Conservation (phyloP, 1,284 basidiomycete genomes). For the Tremellales sp. region DNA sequence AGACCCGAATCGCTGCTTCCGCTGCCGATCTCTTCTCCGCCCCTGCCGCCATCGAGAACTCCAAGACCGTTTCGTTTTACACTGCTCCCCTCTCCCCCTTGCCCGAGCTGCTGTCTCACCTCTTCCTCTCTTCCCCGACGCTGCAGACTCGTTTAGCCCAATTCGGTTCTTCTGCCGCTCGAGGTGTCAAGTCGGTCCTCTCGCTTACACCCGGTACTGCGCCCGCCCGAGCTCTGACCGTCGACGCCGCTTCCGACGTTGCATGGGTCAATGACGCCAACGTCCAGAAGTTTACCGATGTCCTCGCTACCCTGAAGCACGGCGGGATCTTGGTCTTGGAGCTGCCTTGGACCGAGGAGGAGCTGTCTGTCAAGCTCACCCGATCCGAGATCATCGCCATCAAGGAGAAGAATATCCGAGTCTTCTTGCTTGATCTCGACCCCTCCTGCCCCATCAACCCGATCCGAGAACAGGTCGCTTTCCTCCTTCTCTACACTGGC, state of each 20-base stretch:
- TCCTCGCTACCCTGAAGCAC: constrained; percentile 35
- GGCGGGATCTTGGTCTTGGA: constrained; percentile 47
- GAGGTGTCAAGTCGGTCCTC: constrained; percentile 47
- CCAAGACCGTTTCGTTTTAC: constrained; percentile 50
- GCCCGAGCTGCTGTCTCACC: constrained; percentile 44
- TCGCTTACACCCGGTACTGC: constrained; percentile 29
- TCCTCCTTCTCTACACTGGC: constrained; percentile 50
- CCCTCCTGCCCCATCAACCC: constrained; percentile 30
- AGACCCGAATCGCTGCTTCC: constrained; percentile 30
- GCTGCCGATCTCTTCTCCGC: constrained; percentile 12
- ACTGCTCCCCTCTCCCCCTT: constrained; percentile 42
- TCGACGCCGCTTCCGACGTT: constrained; percentile 32
- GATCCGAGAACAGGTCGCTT: constrained; percentile 47
- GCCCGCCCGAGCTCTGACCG: constrained; percentile 15
- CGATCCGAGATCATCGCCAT: constrained; percentile 42
- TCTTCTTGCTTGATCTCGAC: constrained; percentile 47
- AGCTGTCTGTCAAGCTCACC: constrained; percentile 44
- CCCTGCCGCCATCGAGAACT: constrained; percentile 21
- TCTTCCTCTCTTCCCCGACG: constrained; percentile 47
- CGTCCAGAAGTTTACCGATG: constrained; percentile 45
- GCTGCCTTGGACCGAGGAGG: constrained; percentile 47
- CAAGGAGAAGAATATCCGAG: constrained; percentile 45
- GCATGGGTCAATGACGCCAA: constrained; percentile 48
- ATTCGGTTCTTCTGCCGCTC: constrained; percentile 43
- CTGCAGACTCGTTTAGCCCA: constrained; percentile 40